phyloP scores from a whole-genome alignment of 1,284 basidiomycete genomes.

The Omphalotus olearius region DNA sequence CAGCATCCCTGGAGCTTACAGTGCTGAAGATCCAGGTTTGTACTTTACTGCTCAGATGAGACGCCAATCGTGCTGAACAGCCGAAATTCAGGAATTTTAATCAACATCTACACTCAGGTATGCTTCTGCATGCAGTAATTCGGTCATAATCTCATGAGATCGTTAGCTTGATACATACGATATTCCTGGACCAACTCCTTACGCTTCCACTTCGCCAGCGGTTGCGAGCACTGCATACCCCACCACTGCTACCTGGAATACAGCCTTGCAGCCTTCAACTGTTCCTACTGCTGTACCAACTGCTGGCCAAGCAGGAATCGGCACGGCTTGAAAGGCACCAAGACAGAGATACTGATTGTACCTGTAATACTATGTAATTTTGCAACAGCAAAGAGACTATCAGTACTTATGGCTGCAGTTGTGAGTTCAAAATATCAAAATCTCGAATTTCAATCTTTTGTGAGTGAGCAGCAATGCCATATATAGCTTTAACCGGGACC shows the following conservation, averaged over 20 bases:
- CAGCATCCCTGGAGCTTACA: conserved; percentile 44
- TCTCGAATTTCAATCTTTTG: no score
- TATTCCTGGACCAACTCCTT: conserved; percentile 41
- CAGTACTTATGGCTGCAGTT: no score
- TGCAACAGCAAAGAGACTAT: no score
- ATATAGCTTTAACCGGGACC: no score
- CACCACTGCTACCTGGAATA: conserved; percentile 35
- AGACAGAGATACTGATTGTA: no score
- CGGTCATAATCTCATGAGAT: no score
- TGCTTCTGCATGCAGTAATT: no score
- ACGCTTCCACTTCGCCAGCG: conserved; percentile 28
- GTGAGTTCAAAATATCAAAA: no score
- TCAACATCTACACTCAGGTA: conserved; percentile 28
- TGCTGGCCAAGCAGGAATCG: not conserved
- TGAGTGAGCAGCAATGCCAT: no score
- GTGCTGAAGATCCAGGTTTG: conserved; percentile 36
- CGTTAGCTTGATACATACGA: no score
- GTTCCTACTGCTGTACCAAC: conserved; percentile 30
- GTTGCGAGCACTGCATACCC: conserved; percentile 31
- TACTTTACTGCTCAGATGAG: not conserved
- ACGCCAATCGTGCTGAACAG: no score
- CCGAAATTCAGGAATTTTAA: conserved; percentile 14
- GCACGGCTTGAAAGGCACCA: no score
- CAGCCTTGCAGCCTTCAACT: conserved; percentile 29
- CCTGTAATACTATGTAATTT: not conserved